phyloP scores from a whole-genome alignment of 495 filamentous ascomycete genomes.

The Xylaria cubensis region DNA sequence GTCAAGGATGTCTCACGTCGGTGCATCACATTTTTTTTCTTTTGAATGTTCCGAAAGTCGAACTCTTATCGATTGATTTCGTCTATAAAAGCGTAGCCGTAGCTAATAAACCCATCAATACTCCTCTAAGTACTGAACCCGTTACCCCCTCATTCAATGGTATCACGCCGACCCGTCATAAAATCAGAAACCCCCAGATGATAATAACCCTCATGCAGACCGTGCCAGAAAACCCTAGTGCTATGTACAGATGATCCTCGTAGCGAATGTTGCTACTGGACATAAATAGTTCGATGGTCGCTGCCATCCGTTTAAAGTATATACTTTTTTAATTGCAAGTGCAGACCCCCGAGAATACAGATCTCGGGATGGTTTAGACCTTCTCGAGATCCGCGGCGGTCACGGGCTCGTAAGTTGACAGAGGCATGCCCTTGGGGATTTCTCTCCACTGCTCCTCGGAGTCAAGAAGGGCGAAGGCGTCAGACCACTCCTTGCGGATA shows the following conservation, averaged over 20 bases:
- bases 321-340: background rate
- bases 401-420: conserved; percentile 27
- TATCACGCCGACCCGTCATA: conserved; percentile 22
- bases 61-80: background rate
- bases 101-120: background rate
- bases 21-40: background rate
- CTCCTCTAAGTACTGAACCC: conserved; percentile 12
- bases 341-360: too few relatives aligned
- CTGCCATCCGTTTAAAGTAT: background rate
- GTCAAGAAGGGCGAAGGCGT: conserved; percentile 23
- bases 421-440: conserved; percentile 31
- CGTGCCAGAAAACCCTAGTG: background rate
- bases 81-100: conserved; percentile 8
- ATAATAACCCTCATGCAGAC: background rate
- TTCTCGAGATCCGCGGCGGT: conserved; percentile 21
- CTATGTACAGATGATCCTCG: conserved; percentile 9
- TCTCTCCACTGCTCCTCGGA: conserved; percentile 28
- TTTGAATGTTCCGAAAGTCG: background rate
- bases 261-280: background rate
- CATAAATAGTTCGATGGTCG: background rate
- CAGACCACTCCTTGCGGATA: conserved; percentile 24
- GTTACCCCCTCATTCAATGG: background rate
- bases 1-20: background rate
- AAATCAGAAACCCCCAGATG: background rate
- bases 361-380: background rate